Percentiles rank a stretch among this genome's conserved stretches.
These are phyloP conservation scores for Podospora appendiculata DNA, from an alignment of 495 filamentous ascomycete genomes.

Conservation along the genomic window DNA sequence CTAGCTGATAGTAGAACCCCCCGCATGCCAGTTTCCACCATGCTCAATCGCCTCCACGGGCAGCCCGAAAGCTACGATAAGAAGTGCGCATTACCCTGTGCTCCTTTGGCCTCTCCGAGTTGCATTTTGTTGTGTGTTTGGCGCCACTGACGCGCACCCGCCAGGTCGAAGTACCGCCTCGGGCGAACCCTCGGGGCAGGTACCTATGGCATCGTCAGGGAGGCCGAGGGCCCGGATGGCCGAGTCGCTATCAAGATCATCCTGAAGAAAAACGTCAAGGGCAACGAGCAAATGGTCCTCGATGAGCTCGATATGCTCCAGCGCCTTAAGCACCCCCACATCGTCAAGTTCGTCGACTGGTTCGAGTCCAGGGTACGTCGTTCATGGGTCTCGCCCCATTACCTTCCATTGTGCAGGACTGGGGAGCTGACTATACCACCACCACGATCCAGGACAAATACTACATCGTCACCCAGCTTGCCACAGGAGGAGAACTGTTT, in stretches of 20 bases:
- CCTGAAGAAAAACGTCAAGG: constrained; percentile 97
- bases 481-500: constrained; percentile 94
- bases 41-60: constrained; percentile 96
- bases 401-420: no score
- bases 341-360: constrained; percentile 98
- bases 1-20: no score
- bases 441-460: constrained; percentile 82
- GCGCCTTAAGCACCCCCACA: constrained; percentile 84
- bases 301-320: constrained; percentile 94
- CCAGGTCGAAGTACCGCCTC: constrained; percentile 78
- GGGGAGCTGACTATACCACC: no score
- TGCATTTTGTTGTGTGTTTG: not conserved
- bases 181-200: constrained; percentile 91
- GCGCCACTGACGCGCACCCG: not conserved
- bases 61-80: constrained; percentile 98
- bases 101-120: constrained; percentile 5
- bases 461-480: constrained; percentile 97
- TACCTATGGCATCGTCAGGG: constrained; percentile 96
- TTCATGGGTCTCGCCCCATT: no score
- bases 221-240: constrained; percentile 73
- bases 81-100: constrained; percentile 50
- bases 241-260: constrained; percentile 99
- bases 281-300: constrained; percentile 97
- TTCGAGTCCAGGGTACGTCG: constrained; percentile 81
- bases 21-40: constrained; percentile 59